A percentile compares a stretch with the other conserved stretches of the same genome.
Conservation (phyloP, 805 yeast species). For the Torulaspora quercuum region DNA sequence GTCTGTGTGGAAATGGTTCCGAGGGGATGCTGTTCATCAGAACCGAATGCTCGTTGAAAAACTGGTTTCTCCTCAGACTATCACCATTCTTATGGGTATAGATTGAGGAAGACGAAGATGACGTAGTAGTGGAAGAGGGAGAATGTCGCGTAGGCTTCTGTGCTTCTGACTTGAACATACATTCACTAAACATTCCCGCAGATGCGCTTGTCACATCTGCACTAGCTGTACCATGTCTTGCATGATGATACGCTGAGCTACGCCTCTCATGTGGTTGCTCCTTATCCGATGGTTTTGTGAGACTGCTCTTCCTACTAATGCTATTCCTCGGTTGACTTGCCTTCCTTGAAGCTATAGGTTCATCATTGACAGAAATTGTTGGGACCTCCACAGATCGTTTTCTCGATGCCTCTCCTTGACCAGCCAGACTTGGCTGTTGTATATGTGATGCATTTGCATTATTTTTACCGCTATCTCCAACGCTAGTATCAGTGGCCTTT, state of each 20-base stretch:
- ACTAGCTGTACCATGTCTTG: conserved; percentile 1
- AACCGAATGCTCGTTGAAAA: background rate
- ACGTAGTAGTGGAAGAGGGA: background rate
- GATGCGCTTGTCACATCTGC: conserved; percentile 30
- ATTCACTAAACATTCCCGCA: conserved; percentile 31
- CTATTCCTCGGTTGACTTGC: conserved; percentile 1
- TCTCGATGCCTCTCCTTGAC: conserved; percentile 1
- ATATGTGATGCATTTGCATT: no score
- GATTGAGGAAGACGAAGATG: conserved; percentile 10
- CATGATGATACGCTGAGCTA: conserved; percentile 10
- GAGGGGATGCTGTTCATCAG: background rate
- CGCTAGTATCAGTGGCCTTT: background rate
- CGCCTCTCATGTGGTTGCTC: conserved; percentile 10
- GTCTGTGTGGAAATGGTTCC: background rate
- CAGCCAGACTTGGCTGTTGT: background rate
- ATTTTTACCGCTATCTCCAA: no score
- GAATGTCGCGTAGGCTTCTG: conserved; percentile 15
- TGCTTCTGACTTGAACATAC: conserved; percentile 22
- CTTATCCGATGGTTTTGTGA: conserved; percentile 8
- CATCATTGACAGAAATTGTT: conserved; percentile 16
- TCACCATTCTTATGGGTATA: conserved; percentile 1
- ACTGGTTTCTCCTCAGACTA: background rate
- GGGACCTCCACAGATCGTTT: conserved; percentile 11
- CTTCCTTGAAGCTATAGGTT: conserved; percentile 7
- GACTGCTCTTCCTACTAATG: conserved; percentile 3